phyloP scores from a whole-genome alignment of 2,329 filamentous ascomycete species.

The Fusarium pininemorale region DNA sequence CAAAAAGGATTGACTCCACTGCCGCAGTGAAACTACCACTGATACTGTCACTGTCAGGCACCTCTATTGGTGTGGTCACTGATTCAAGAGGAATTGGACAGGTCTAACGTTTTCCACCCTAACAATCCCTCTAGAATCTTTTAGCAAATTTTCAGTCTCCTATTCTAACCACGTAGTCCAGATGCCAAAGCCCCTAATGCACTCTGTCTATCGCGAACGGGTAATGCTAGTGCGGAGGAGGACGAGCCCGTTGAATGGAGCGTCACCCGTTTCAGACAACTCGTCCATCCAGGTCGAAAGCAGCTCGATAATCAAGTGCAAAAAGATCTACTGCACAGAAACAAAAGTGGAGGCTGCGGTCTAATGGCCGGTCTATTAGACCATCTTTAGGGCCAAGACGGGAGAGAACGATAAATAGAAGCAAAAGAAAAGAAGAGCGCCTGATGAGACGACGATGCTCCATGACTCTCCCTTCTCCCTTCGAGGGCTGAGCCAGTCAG shows the following conservation, averaged over 20 bases:
- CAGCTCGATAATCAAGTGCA: neutral
- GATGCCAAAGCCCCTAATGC: neutral
- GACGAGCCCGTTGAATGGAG: neutral
- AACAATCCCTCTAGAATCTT: neutral
- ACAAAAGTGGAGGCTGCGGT: conserved; percentile 18
- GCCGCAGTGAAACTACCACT: conserved; percentile 13
- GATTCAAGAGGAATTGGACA: conserved; percentile 8
- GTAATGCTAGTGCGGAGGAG: neutral
- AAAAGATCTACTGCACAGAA: neutral
- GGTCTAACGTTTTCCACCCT: conserved; percentile 1
- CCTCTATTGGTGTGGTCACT: neutral
- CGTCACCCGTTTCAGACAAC: conserved; percentile 13
- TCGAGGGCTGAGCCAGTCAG: neutral
- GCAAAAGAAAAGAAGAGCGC: conserved; percentile 10
- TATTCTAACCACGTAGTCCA: neutral
- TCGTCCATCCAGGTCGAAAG: neutral
- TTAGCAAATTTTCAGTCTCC: neutral
- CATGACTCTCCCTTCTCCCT: neutral
- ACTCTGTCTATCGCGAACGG: neutral
- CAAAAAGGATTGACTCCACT: conserved; percentile 27
- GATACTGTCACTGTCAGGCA: conserved; percentile 6
- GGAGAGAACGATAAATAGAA: neutral
- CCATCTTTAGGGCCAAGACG: conserved; percentile 4
- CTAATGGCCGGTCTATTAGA: conserved; percentile 3
- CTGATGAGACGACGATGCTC: neutral